Percentiles rank a stretch among this genome's conserved stretches.
Evolutionary conservation across 345 rosid genomes (phyloP).

Genomic region (Gossypium anomalum): DNA sequence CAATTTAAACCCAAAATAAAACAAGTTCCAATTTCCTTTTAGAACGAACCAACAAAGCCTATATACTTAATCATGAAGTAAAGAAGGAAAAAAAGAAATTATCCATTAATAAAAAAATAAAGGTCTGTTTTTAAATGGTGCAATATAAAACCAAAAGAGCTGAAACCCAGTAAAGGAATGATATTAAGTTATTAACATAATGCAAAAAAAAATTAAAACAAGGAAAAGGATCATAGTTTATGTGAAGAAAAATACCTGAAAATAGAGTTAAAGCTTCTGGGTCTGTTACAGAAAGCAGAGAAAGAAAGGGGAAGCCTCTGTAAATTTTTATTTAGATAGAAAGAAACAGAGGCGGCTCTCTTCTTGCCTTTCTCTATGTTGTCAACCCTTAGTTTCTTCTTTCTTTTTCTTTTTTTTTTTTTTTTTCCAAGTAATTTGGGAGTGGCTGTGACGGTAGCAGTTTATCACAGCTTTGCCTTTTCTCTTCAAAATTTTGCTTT

Average conservation of each 20-base stretch:
- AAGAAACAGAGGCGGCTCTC: constrained; percentile 8
- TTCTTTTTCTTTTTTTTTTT: not conserved
- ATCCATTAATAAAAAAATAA: not conserved
- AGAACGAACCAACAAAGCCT: not conserved
- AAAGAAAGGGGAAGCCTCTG: not conserved
- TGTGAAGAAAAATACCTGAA: not conserved
- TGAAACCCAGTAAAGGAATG: constrained; percentile 1
- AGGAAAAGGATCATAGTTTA: not conserved
- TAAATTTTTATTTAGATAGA: not conserved
- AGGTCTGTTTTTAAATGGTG: not conserved
- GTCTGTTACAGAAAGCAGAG: not conserved
- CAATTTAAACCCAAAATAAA: not conserved
- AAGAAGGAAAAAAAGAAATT: not conserved
- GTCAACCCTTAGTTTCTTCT: constrained; percentile 7
- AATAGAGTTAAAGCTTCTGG: not conserved
- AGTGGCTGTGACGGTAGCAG: constrained; percentile 8
- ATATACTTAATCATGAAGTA: not conserved
- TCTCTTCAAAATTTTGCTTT: not conserved
- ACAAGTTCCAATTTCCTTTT: not conserved
- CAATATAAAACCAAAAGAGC: not conserved
- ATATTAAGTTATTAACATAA: not conserved
- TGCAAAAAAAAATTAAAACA: not conserved
- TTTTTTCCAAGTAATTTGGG: constrained; percentile 13
- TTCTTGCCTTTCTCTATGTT: not conserved
- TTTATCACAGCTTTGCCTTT: not conserved